These are phyloP conservation scores for Candida hungchunana DNA, from an alignment of 805 yeast genomes.

Conservation along the genomic window DNA sequence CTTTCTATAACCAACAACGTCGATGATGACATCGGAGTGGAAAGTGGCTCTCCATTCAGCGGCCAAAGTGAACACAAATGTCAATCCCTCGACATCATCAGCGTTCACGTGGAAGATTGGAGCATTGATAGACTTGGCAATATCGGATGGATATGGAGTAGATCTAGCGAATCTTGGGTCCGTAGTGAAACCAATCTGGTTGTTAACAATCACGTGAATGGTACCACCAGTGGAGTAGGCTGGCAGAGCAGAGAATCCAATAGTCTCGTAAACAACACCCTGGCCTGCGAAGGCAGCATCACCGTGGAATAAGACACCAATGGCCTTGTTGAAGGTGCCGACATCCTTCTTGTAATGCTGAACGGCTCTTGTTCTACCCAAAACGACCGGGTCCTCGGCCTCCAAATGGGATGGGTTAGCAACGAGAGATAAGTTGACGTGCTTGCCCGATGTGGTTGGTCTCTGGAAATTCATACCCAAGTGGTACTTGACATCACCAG, in stretches of 20 bases:
- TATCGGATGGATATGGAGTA: constrained; percentile 95
- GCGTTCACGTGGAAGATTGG: constrained; percentile 99
- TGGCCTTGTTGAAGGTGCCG: constrained; percentile 77
- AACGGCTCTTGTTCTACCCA: constrained; percentile 96
- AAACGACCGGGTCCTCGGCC: constrained; percentile 97
- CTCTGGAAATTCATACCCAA: constrained; percentile 98
- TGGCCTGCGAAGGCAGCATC: constrained; percentile 99
- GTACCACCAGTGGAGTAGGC: constrained; percentile 99
- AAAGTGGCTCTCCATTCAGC: constrained; percentile 98
- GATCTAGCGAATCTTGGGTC: constrained; percentile 98
- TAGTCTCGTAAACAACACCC: constrained; percentile 98
- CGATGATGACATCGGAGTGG: constrained; percentile 95
- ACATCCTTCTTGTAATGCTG: constrained; percentile 88
- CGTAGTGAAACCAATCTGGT: constrained; percentile 99
- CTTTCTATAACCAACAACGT: constrained; percentile 97
- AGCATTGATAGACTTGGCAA: constrained; percentile 94
- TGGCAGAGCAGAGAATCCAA: constrained; percentile 90
- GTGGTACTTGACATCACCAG: constrained; percentile 99
- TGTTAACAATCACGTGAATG: constrained; percentile 90
- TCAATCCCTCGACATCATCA: constrained; percentile 92
- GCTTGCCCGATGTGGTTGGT: constrained; percentile 98
- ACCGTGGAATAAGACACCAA: constrained; percentile 94
- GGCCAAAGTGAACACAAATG: constrained; percentile 89
- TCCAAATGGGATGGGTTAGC: constrained; percentile 99
- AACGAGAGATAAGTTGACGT: constrained; percentile 89